phyloP scores from a whole-genome alignment of 1,284 basidiomycete genomes.

The Heterobasidion irregulare region DNA sequence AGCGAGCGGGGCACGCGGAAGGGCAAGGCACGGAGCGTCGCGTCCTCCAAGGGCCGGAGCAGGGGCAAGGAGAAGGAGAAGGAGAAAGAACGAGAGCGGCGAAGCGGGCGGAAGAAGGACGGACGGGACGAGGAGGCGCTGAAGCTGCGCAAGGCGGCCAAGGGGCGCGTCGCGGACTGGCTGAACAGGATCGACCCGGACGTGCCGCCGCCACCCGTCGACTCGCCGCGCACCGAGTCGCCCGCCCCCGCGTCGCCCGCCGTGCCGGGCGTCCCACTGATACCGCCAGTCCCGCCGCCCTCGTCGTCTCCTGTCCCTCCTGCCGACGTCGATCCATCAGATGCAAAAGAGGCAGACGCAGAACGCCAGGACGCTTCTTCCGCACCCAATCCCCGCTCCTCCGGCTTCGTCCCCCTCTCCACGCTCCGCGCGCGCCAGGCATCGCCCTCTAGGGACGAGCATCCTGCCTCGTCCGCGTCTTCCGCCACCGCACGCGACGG shows the following conservation, averaged over 20 bases:
- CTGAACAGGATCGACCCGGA: constrained; percentile 45
- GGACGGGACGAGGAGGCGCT: constrained; percentile 24
- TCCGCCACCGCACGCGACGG: not conserved
- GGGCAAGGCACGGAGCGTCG: constrained; percentile 21
- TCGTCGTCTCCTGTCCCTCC: not conserved
- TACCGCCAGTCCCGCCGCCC: not conserved
- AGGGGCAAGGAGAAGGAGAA: constrained; percentile 17
- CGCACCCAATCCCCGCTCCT: constrained; percentile 58
- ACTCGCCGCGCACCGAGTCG: not conserved
- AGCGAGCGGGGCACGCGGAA: constrained; percentile 18
- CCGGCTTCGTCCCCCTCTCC: constrained; percentile 61
- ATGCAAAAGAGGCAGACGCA: not conserved
- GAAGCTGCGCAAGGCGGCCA: constrained; percentile 41
- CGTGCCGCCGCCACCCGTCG: not conserved
- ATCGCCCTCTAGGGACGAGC: not conserved
- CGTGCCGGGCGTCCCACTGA: not conserved
- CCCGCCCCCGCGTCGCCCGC: not conserved
- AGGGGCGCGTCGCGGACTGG: constrained; percentile 72
- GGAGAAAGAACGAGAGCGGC: constrained; percentile 12
- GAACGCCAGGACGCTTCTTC: not conserved
- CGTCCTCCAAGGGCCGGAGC: constrained; percentile 8
- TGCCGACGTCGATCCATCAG: not conserved
- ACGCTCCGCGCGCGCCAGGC: constrained; percentile 24
- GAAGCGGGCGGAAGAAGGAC: constrained; percentile 14
- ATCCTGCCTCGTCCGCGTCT: not conserved